Evolutionary conservation across 1,284 basidiomycete species (phyloP).

Genomic region (Heterobasidion irregulare): DNA sequence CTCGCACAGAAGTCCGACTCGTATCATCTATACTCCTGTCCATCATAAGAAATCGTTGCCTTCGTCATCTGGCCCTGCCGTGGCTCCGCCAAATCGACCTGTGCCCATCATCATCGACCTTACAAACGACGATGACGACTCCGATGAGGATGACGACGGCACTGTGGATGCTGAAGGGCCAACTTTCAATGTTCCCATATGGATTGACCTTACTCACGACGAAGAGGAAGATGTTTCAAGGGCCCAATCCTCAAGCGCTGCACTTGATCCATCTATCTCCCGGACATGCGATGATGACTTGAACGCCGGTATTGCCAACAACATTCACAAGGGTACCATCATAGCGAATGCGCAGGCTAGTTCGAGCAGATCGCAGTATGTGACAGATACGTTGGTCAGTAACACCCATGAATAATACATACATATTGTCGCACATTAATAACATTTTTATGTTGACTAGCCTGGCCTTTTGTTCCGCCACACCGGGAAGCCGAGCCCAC

Average conservation of each 20-base stretch:
- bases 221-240: constrained; percentile 5
- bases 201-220: constrained; percentile 7
- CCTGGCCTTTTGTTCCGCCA: too few relatives aligned
- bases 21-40: background rate
- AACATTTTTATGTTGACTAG: too few relatives aligned
- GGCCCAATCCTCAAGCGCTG: background rate
- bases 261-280: too few relatives aligned
- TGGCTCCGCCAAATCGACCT: background rate
- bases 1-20: background rate
- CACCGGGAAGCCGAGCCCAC: too few relatives aligned
- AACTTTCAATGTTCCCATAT: background rate
- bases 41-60: background rate
- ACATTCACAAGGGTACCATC: background rate
- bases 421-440: too few relatives aligned
- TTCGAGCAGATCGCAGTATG: background rate
- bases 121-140: constrained; percentile 6
- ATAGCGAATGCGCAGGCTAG: background rate
- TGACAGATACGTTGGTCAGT: background rate
- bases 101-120: constrained; percentile 16
- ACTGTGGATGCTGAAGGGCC: background rate
- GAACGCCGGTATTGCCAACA: too few relatives aligned
- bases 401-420: background rate
- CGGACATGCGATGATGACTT: too few relatives aligned
- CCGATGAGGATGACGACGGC: background rate
- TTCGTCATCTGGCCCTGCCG: background rate